A percentile compares a stretch with the other conserved stretches of the same genome.
Evolutionary conservation across 208 protist genomes (phyloP).

Genomic region (Acanthamoeba healyi): DNA sequence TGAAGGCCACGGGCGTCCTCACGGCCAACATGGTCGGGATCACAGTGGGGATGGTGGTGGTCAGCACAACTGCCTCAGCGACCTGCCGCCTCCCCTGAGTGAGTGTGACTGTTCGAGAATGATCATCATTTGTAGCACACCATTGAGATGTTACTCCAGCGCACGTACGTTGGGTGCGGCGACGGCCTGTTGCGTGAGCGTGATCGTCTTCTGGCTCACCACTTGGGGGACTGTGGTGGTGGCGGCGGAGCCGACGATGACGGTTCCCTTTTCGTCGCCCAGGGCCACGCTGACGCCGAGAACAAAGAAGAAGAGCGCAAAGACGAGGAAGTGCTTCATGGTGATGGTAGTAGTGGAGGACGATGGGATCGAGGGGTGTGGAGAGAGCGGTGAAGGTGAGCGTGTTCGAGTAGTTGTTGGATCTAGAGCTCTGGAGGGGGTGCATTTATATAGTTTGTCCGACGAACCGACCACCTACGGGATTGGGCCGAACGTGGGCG

Average conservation of each 20-base stretch:
- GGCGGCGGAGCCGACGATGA: neutral
- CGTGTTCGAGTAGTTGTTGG: neutral
- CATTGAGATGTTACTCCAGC: neutral
- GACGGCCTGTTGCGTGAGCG: neutral
- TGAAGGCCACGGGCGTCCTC: slow-evolving; percentile 14
- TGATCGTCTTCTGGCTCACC: neutral
- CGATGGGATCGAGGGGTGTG: too few species aligned
- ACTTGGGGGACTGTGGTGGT: neutral
- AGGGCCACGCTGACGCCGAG: neutral
- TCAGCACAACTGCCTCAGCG: neutral
- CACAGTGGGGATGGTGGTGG: slow-evolving; percentile 1
- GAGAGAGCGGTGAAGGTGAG: neutral
- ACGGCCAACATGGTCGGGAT: neutral
- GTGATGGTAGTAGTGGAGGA: neutral
- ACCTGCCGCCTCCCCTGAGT: too few species aligned
- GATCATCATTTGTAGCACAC: neutral
- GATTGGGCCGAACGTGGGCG: neutral
- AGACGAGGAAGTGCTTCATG: neutral
- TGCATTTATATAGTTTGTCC: neutral
- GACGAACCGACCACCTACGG: neutral
- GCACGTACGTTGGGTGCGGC: neutral
- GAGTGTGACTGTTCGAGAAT: neutral
- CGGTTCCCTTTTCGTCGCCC: neutral
- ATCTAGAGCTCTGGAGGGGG: neutral
- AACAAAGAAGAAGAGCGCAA: neutral